Evolutionary conservation across 2,329 filamentous ascomycete genomes (phyloP).

Genomic region (Aspergillus sojae): DNA sequence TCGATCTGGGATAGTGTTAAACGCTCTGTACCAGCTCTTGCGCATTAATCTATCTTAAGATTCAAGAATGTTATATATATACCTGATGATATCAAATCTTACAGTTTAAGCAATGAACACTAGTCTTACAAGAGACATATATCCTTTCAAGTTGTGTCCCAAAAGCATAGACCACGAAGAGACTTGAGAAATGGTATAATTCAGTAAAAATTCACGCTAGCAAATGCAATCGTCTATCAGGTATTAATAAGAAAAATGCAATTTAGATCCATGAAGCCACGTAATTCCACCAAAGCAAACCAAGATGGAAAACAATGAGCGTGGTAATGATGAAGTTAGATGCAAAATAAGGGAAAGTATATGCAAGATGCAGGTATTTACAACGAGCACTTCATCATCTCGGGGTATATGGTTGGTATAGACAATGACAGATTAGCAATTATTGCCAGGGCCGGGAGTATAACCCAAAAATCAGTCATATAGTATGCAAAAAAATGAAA

Average conservation of each 20-base stretch:
- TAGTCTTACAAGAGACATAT: neutral
- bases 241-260: neutral
- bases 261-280: neutral
- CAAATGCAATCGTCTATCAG: neutral
- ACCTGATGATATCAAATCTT: neutral
- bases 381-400: slow-evolving; percentile 2
- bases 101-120: neutral
- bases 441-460: neutral
- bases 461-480: neutral
- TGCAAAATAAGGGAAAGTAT: neutral
- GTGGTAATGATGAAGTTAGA: neutral
- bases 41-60: slow-evolving; percentile 1
- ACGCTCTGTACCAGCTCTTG: slow-evolving; percentile 18
- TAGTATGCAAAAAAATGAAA: neutral
- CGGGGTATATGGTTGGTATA: slow-evolving; percentile 1
- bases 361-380: slow-evolving; percentile 2
- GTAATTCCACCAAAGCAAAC: neutral
- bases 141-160: neutral
- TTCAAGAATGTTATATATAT: neutral
- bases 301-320: neutral
- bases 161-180: neutral
- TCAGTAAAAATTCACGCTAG: neutral
- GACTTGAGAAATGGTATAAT: neutral
- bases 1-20: slow-evolving; percentile 31
- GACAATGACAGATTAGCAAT: slow-evolving; percentile 3